Evolutionary conservation across 2,329 filamentous ascomycete species (phyloP), one percentile per base, ranked within the genome.

Genomic region (Cercospora berteroae): DNA sequence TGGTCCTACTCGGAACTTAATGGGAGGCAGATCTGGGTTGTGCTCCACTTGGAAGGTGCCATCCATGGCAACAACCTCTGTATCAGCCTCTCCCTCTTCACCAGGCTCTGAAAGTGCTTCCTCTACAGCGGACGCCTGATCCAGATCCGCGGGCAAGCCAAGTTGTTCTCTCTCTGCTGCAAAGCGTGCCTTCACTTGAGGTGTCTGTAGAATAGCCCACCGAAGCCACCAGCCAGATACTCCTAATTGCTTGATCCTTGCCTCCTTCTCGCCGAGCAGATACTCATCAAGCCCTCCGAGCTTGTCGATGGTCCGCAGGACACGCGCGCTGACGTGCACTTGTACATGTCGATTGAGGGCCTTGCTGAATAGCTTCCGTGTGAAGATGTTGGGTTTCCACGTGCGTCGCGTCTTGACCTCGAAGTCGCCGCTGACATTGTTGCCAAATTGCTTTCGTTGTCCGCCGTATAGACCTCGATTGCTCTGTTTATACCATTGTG

Each of bases 251-350:
- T 89, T 91, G 76, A 98, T 85, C 70, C 95, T 87, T 48, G 84
- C 86, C 16, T 90, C 83, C 81, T 93, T 95, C 78, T 88, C 86
- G 72, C 93, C 93, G 50, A 97, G 84, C 56, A 99, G 83, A 81
- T 99, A 99, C 76, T 93, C 89, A 79, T 99, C 95, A 71, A 99
- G 84, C 7, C 95, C 93, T 67, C 94, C 94, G 69, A 90, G 88
- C 78, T 93, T 94, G 77, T 92, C 89, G 76, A 98, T 91, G 39
- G 79, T 83, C 69, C 81, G 77, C 67, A 84, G 83, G 27, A 93
- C 90, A 65, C 87, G 85, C 48, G 90, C 84, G 6, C 89, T 92
- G 66, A 94, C 83, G 69, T 89, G 85, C 44, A 91, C 85, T 78
- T 88, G 88, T 64, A 95, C 82, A 74, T 84, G 86, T 70, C 84